Percentiles rank a stretch among this genome's conserved stretches.
Evolutionary conservation across 148 eudicot genomes (phyloP).

Genomic region (Camellia granthamiana): DNA sequence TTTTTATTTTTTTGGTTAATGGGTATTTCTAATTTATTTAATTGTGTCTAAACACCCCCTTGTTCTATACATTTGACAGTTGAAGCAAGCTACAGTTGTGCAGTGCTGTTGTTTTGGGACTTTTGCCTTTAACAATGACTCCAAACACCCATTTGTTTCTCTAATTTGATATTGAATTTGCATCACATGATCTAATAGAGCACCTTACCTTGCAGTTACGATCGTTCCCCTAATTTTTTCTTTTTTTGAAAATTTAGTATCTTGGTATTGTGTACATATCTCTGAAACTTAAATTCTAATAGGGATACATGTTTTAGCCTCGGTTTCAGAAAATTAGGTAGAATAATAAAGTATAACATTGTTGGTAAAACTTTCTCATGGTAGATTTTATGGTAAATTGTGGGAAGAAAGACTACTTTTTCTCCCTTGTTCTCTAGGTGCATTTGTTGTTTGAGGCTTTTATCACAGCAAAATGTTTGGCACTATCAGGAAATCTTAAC

Average conservation of each 20-base stretch:
- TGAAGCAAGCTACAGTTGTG: background rate
- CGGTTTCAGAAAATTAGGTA: too few relatives aligned
- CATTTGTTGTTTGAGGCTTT: background rate
- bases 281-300: background rate
- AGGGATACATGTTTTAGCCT: too few relatives aligned
- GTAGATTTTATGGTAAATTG: background rate
- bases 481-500: background rate
- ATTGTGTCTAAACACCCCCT: background rate
- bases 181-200: background rate
- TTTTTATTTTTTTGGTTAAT: background rate
- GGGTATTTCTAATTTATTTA: background rate
- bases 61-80: background rate
- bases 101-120: background rate
- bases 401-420: too few relatives aligned
- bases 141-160: background rate
- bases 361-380: too few relatives aligned
- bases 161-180: background rate
- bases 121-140: background rate
- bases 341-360: too few relatives aligned
- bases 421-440: background rate
- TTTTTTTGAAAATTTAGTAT: background rate
- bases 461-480: background rate
- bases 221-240: background rate
- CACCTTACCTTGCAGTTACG: background rate
- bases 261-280: background rate